phyloP scores from a whole-genome alignment of 352 stramenopile species.

The Phytopythium mirpurense region DNA sequence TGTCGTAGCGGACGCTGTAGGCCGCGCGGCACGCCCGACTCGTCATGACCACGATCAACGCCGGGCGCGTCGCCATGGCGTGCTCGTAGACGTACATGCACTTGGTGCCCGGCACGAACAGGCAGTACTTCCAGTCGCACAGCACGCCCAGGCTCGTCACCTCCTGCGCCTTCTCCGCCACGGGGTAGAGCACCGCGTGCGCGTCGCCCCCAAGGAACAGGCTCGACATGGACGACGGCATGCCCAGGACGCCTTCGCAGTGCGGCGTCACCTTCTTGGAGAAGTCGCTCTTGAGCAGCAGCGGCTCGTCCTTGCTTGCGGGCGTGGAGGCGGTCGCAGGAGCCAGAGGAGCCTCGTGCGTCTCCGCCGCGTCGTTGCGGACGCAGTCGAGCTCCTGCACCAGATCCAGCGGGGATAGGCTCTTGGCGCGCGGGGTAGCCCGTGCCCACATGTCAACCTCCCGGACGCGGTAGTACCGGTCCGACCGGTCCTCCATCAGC shows the following conservation, averaged over 20 bases:
- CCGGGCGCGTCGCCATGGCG: constrained; percentile 28
- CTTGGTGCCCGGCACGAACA: constrained; percentile 45
- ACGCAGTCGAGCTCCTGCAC: constrained; percentile 59
- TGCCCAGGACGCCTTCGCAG: constrained; percentile 49
- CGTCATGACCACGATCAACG: constrained; percentile 53
- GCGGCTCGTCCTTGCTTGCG: background rate
- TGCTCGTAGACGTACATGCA: constrained; percentile 63
- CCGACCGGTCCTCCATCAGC: constrained; percentile 35
- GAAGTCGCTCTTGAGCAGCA: constrained; percentile 24
- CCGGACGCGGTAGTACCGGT: constrained; percentile 50
- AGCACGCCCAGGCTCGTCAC: constrained; percentile 32
- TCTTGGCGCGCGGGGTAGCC: constrained; percentile 26
- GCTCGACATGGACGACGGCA: constrained; percentile 38
- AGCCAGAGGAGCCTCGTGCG: background rate
- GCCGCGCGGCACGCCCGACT: constrained; percentile 30
- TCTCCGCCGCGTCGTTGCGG: constrained; percentile 5
- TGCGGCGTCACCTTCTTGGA: constrained; percentile 56
- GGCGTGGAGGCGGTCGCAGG: background rate
- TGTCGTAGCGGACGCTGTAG: constrained; percentile 40
- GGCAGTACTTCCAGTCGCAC: constrained; percentile 68
- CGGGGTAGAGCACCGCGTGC: constrained; percentile 26
- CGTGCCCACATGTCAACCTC: constrained; percentile 46
- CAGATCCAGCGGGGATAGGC: constrained; percentile 58
- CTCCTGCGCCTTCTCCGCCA: constrained; percentile 33
- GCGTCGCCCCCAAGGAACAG: constrained; percentile 39